Evolutionary conservation across 352 stramenopile genomes (phyloP).

Genomic region (Phytophthora nicotianae): DNA sequence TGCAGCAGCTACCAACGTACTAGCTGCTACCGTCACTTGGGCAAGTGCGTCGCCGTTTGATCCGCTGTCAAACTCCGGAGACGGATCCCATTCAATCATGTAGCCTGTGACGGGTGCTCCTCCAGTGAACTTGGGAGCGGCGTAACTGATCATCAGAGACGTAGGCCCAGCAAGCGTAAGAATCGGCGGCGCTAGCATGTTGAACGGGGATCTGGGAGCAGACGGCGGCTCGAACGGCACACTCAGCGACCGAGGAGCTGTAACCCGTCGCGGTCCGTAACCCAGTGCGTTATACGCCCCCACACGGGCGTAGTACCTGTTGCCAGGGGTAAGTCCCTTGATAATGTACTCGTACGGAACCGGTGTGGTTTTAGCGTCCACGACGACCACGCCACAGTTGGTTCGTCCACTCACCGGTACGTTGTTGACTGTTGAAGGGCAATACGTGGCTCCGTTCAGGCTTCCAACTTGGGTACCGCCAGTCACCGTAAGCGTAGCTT

Average conservation of each 20-base stretch:
- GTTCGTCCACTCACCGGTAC: constrained; percentile 33
- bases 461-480: constrained; percentile 38
- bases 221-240: constrained; percentile 75
- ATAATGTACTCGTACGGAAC: constrained; percentile 63
- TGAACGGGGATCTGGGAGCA: constrained; percentile 65
- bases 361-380: constrained; percentile 22
- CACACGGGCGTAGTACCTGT: constrained; percentile 74
- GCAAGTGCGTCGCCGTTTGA: constrained; percentile 57
- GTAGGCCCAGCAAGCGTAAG: constrained; percentile 73
- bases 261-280: constrained; percentile 61
- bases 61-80: constrained; percentile 76
- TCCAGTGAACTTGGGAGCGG: constrained; percentile 83
- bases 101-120: constrained; percentile 89
- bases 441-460: constrained; percentile 55
- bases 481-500: constrained; percentile 44
- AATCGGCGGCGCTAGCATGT: constrained; percentile 52
- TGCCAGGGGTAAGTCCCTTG: constrained; percentile 55
- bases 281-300: constrained; percentile 70
- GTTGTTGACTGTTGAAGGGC: constrained; percentile 38
- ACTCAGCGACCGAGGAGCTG: constrained; percentile 52
- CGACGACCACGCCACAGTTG: constrained; percentile 38
- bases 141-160: constrained; percentile 81
- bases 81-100: constrained; percentile 91
- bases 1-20: constrained; percentile 24
- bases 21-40: constrained; percentile 37